These are phyloP conservation scores for Chrysoporthe puriensis DNA, from an alignment of 2,329 filamentous ascomycete species.

Conservation along the genomic window DNA sequence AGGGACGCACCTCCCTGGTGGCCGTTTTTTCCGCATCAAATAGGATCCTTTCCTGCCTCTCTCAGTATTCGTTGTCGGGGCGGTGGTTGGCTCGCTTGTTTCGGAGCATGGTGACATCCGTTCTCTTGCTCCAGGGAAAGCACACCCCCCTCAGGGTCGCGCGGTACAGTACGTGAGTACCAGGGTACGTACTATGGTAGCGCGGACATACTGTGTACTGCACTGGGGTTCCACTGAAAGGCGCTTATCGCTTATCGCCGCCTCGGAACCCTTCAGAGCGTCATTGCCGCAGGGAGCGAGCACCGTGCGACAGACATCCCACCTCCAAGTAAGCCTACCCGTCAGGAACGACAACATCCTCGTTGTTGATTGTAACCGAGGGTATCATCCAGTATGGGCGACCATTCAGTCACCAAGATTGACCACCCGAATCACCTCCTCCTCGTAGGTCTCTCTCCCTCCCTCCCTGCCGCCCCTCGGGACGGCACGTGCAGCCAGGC, in stretches of 20 bases:
- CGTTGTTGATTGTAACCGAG: neutral
- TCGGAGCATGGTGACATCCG: too few relatives aligned
- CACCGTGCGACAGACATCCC: neutral
- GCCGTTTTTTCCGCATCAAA: neutral
- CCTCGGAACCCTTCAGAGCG: constrained; percentile 20
- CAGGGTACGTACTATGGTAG: neutral
- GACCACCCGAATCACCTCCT: constrained; percentile 77
- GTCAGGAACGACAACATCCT: neutral
- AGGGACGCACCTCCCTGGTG: neutral
- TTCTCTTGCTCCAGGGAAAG: too few relatives aligned
- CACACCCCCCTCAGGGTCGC: too few relatives aligned
- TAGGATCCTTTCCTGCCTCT: neutral
- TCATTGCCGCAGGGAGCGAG: constrained; percentile 11
- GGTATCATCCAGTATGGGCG: constrained; percentile 52
- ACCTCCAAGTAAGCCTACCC: neutral
- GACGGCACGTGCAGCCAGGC: neutral
- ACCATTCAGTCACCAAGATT: constrained; percentile 67
- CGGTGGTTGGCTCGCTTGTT: constrained; percentile 1
- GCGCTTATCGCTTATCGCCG: constrained; percentile 22
- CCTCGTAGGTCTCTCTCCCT: constrained; percentile 55
- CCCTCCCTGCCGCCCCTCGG: neutral
- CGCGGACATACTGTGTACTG: too few relatives aligned
- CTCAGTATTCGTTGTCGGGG: neutral
- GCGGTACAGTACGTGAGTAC: too few relatives aligned
- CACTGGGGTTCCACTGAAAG: neutral